These are phyloP conservation scores for Cylindricascospora bacillispora DNA, from an alignment of 1,139 yeast genomes.

Conservation along the genomic window DNA sequence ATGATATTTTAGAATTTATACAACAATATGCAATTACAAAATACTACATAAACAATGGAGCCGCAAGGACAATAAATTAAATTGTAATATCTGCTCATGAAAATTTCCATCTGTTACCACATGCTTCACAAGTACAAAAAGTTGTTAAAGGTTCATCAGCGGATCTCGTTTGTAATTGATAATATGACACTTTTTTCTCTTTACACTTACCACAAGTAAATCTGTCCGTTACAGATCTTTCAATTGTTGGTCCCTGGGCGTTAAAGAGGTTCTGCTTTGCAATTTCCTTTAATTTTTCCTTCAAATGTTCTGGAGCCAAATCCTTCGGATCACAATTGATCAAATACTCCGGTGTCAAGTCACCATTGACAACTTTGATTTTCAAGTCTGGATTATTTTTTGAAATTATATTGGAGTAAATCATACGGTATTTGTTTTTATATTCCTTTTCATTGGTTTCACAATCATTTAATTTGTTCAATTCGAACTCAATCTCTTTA, in stretches of 20 bases:
- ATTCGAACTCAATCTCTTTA: constrained; percentile 61
- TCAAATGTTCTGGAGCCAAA: constrained; percentile 83
- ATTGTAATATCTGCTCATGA: too few relatives aligned
- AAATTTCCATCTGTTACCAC: constrained; percentile 97
- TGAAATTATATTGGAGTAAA: constrained; percentile 76
- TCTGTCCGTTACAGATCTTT: constrained; percentile 91
- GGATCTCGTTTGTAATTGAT: constrained; percentile 94
- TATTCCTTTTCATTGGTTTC: constrained; percentile 31
- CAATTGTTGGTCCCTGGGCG: constrained; percentile 97
- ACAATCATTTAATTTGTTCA: constrained; percentile 24
- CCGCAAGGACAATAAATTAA: too few relatives aligned
- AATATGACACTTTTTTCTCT: constrained; percentile 90
- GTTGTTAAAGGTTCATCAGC: constrained; percentile 99
- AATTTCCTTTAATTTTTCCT: constrained; percentile 72
- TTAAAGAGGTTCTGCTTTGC: constrained; percentile 84
- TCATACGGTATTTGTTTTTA: constrained; percentile 69
- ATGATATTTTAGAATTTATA: too few relatives aligned
- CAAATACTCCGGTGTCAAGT: constrained; percentile 49
- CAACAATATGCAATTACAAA: too few relatives aligned
- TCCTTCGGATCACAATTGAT: constrained; percentile 82
- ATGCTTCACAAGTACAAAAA: constrained; percentile 92
- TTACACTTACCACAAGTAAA: constrained; percentile 97
- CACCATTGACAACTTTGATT: constrained; percentile 50
- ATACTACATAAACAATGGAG: too few relatives aligned
- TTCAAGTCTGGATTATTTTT: constrained; percentile 82